phyloP scores from a whole-genome alignment of 305 asterid species.

The Fraxinus platypoda region DNA sequence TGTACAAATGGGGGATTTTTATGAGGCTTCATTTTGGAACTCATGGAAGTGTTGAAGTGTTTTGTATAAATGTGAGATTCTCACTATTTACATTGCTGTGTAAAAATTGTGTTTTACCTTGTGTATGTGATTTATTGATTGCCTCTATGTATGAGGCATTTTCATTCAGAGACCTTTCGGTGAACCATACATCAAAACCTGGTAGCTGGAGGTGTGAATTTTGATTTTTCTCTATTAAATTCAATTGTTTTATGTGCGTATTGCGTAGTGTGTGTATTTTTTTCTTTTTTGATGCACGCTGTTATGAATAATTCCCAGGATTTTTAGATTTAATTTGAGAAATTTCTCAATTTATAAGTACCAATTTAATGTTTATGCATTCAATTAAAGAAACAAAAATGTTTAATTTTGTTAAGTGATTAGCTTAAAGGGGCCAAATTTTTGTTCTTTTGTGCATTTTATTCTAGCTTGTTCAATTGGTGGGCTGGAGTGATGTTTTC shows the following conservation, averaged over 20 bases:
- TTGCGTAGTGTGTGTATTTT: no score
- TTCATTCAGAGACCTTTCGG: conserved; percentile 9
- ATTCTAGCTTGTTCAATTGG: background rate
- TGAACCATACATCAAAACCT: conserved; percentile 25
- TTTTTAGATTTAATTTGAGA: background rate
- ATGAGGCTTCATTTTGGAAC: no score
- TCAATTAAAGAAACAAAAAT: no score
- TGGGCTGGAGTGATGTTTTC: no score
- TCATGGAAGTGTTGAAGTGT: no score
- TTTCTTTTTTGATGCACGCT: background rate
- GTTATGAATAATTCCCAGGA: background rate
- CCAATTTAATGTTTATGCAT: background rate
- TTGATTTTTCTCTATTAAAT: background rate
- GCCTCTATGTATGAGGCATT: background rate
- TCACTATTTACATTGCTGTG: no score
- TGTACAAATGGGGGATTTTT: no score
- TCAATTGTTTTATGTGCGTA: background rate
- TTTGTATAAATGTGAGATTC: no score
- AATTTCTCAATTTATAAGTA: background rate
- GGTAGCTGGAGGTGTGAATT: conserved; percentile 37
- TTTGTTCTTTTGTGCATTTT: background rate
- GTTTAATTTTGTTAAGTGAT: no score
- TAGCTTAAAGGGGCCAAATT: background rate
- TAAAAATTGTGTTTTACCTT: no score
- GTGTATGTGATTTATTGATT: no score